Conservation (phyloP, 1,284 basidiomycete genomes). For the Amylostereum areolatum region DNA sequence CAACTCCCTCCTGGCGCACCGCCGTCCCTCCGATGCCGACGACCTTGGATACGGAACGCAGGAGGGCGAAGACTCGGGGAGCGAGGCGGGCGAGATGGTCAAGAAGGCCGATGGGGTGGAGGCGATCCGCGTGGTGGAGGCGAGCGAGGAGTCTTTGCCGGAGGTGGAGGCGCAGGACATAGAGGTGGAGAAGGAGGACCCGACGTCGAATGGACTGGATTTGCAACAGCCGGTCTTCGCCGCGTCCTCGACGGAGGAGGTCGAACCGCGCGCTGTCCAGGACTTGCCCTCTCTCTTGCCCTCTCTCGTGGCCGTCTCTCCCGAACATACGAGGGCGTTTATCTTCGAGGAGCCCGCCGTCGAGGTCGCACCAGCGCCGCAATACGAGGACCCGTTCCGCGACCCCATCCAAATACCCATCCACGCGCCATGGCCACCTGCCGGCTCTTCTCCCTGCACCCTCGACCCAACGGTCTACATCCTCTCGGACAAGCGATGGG, state of each 20-base stretch:
- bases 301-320: too few relatives aligned
- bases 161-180: not conserved
- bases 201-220: too few relatives aligned
- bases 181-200: too few relatives aligned
- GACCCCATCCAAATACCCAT: too few relatives aligned
- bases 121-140: slow-evolving; percentile 4
- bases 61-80: slow-evolving; percentile 9
- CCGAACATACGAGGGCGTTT: too few relatives aligned
- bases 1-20: not conserved
- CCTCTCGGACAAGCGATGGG: slow-evolving; percentile 12
- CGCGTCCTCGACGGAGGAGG: too few relatives aligned
- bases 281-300: too few relatives aligned
- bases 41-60: slow-evolving; percentile 13
- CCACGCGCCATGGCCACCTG: not conserved
- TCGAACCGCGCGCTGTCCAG: too few relatives aligned
- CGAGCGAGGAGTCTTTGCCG: slow-evolving; percentile 4
- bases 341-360: too few relatives aligned
- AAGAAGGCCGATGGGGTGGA: slow-evolving; percentile 11
- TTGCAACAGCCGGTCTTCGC: too few relatives aligned
- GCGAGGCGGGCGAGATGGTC: not conserved
- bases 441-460: not conserved
- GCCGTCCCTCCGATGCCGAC: slow-evolving; percentile 4
- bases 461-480: slow-evolving; percentile 12
- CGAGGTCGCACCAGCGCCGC: too few relatives aligned
- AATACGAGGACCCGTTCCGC: too few relatives aligned